Base-by-base conservation (phyloP, 371 early-diverging fungal species). In the Conidiobolus incongruus region DNA sequence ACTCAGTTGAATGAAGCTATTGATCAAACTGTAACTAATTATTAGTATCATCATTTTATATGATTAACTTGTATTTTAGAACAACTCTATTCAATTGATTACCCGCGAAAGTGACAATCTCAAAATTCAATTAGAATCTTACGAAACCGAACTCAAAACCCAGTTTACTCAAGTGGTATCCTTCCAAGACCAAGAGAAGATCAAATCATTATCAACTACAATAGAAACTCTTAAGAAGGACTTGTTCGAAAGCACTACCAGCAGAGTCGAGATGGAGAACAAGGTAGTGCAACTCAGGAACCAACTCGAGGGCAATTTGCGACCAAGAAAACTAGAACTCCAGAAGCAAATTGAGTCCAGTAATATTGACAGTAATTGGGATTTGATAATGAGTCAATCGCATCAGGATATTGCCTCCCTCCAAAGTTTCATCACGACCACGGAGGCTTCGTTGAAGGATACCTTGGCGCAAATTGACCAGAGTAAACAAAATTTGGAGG, bases 401-500 rank as follows among this genome's bases (percentile, higher is more conserved):
- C 31, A 31, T 6, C 31, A 31, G 31, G 8, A 8, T 13, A 31
- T 31, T 13, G 13, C 31, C 31, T 8, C 31, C 31, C 6, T 6
- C 6, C 31, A 13, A 31, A 31, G 13, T 13, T 8, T 31, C 31
- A 8, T 13, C 31, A 13, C 6, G 13, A 1, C 13, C n/a, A n/a
- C n/a, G n/a, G n/a, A n/a, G n/a, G n/a, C n/a, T n/a, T n/a, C n/a
- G n/a, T n/a, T n/a, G n/a, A n/a, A n/a, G n/a, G n/a, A n/a, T n/a
- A n/a, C n/a, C n/a, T n/a, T n/a, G n/a, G n/a, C n/a, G n/a, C n/a
- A n/a, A n/a, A n/a, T n/a, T n/a, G 55, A 51, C 24, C 62, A 61
- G n/a, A 55, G 61, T 38, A 70, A 75, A 20, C 56, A 61, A 19
- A 67, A 68, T 32, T 52, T 73, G 24, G 69, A 73, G 26, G 53